Percentiles rank a stretch among this genome's conserved stretches.
Conservation (phyloP, 352 stramenopile genomes). For the Pythium volutum region DNA sequence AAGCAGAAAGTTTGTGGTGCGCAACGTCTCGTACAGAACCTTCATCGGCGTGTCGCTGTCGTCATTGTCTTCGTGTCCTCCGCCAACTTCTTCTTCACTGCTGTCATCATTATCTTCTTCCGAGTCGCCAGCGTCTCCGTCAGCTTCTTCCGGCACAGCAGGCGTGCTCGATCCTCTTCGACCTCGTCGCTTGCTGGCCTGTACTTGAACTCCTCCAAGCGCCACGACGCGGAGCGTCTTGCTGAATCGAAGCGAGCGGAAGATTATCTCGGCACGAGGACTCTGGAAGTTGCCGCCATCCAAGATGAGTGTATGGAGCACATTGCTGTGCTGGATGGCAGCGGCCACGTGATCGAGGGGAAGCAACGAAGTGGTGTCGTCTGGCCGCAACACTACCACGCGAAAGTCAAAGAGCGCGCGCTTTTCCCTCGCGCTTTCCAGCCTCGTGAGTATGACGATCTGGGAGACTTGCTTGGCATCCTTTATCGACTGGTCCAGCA, state of each 20-base stretch:
- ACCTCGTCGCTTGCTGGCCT: background rate
- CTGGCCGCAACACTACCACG: conserved; percentile 33
- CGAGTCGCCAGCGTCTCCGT: conserved; percentile 1
- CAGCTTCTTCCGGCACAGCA: conserved; percentile 1
- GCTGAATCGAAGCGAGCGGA: conserved; percentile 39
- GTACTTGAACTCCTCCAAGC: conserved; percentile 31
- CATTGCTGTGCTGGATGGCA: conserved; percentile 43
- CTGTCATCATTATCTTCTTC: conserved; percentile 6
- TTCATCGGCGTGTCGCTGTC: conserved; percentile 25
- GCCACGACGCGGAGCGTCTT: conserved; percentile 45
- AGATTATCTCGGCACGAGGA: conserved; percentile 27
- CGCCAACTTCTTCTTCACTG: background rate
- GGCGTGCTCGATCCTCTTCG: background rate
- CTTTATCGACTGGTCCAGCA: conserved; percentile 27
- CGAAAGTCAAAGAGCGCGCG: conserved; percentile 49
- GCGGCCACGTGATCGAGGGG: conserved; percentile 36
- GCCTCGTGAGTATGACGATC: background rate
- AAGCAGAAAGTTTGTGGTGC: conserved; percentile 57
- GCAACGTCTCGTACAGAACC: conserved; percentile 33
- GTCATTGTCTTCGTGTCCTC: background rate
- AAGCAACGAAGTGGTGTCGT: background rate
- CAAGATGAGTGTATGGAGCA: conserved; percentile 41
- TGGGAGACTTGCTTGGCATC: conserved; percentile 16
- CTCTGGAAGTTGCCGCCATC: conserved; percentile 32
- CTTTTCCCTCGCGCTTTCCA: conserved; percentile 28